Evolutionary conservation across 2,329 filamentous ascomycete genomes (phyloP).

Genomic region (Nigrospora oryzae): DNA sequence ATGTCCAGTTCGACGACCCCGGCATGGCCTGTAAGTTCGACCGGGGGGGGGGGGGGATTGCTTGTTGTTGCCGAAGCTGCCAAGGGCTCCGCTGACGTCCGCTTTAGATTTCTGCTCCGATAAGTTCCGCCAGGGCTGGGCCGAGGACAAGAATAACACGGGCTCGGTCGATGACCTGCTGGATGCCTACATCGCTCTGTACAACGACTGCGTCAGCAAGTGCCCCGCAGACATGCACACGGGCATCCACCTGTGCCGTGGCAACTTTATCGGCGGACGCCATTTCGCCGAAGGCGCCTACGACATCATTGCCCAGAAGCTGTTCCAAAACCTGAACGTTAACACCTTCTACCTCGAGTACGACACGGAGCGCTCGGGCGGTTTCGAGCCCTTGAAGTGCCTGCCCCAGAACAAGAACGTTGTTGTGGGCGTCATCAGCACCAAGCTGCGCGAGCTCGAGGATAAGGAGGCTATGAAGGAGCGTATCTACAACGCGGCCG

Average conservation of each 20-base stretch:
- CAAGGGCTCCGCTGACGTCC: too few relatives aligned
- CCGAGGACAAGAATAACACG: slow-evolving; percentile 57
- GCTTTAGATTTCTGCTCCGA: slow-evolving; percentile 61
- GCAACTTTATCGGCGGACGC: slow-evolving; percentile 58
- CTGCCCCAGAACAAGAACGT: slow-evolving; percentile 55
- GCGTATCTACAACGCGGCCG: slow-evolving; percentile 51
- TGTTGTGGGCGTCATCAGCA: slow-evolving; percentile 55
- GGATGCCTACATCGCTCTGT: slow-evolving; percentile 67
- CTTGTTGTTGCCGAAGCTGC: too few relatives aligned
- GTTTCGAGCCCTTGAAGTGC: slow-evolving; percentile 55
- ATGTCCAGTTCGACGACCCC: slow-evolving; percentile 62
- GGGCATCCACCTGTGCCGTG: slow-evolving; percentile 67
- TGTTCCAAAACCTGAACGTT: slow-evolving; percentile 54
- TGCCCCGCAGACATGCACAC: slow-evolving; percentile 64
- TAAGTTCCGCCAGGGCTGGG: slow-evolving; percentile 63
- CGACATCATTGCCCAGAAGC: slow-evolving; percentile 57
- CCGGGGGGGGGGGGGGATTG: neutral
- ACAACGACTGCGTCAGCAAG: slow-evolving; percentile 62
- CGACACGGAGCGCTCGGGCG: slow-evolving; percentile 55
- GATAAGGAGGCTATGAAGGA: slow-evolving; percentile 55
- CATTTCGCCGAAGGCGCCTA: slow-evolving; percentile 61
- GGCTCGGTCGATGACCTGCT: slow-evolving; percentile 63
- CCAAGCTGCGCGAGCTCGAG: slow-evolving; percentile 53
- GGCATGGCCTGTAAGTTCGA: slow-evolving; percentile 54
- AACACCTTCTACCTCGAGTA: slow-evolving; percentile 65